Base-by-base conservation (phyloP, 2,329 filamentous ascomycete genomes). In the Hymenoscyphus infarciens region DNA sequence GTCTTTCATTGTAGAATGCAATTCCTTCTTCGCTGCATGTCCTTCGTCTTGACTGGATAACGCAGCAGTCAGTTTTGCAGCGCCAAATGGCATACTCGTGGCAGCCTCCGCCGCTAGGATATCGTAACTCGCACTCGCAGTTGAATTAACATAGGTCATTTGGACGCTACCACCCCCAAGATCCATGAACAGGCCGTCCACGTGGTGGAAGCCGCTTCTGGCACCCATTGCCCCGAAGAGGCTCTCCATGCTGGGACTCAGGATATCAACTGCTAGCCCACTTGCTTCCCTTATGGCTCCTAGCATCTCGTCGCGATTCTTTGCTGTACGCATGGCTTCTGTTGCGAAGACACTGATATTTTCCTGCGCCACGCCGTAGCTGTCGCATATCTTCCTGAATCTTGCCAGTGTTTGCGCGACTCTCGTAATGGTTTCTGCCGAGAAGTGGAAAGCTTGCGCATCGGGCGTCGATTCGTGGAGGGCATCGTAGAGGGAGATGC, bases 401-500 rank as follows among this genome's bases (percentile, higher is more conserved):
- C 86, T 85, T 25, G 83, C 78, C 11, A 97, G 77, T 1, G 86
- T 85, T 35, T 82, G 76, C 5, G 90, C 77, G 11, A 97, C 90
- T n/a, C 81, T 76, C 1, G 76, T 66, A 63, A 96, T 91, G 7
- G 85, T 88, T 5, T 80, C 74, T 0, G 74, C 52, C 0, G 83
- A 79, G 63, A 88, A 86, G 0, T 74, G 60, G 56, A 72, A 72
- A 2, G 69, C 64, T 53, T 65, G 61, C 4, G 71, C 67, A 73
- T 74, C 66, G 2, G 74, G 70, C 10, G 74, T 73, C 29, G 76
- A 81, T 68, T 78, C 80, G 81, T 79, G 91, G 76, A 87, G 77
- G 0, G 91, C 91, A 72, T 97, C 92, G 76, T 95, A 96, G 11
- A 97, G 83, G 1, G 92, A 97, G 63, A 97, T 95, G 25, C 82